phyloP scores from a whole-genome alignment of 352 stramenopile genomes.

The Aphanomyces euteiches region DNA sequence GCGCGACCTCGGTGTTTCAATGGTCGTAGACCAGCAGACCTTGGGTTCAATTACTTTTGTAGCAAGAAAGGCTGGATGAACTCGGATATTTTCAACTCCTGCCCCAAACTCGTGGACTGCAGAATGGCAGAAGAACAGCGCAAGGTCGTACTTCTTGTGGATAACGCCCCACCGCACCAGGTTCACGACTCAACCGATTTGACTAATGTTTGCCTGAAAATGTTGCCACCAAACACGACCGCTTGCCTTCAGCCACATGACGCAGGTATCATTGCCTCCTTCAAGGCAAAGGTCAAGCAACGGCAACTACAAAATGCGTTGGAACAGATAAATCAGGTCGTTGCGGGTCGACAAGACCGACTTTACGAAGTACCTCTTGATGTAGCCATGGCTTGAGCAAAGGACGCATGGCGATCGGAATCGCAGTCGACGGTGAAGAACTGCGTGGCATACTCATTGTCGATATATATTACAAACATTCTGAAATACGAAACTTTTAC shows the following conservation, averaged over 20 bases:
- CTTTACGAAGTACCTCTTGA: slow-evolving; percentile 15
- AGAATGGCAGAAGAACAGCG: not conserved
- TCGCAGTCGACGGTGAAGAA: not conserved
- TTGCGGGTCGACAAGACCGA: not conserved
- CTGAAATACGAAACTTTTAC: too few species aligned
- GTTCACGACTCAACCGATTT: not conserved
- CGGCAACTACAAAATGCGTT: not conserved
- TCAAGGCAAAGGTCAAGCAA: slow-evolving; percentile 8
- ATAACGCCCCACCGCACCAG: slow-evolving; percentile 2
- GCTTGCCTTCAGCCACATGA: slow-evolving; percentile 3
- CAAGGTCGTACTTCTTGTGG: slow-evolving; percentile 12
- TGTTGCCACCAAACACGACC: not conserved
- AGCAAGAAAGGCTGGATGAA: too few species aligned
- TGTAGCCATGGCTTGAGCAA: not conserved
- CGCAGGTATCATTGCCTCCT: slow-evolving; percentile 5
- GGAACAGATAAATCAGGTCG: not conserved
- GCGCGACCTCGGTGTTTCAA: slow-evolving; percentile 5
- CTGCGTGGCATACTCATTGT: too few species aligned
- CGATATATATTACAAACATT: too few species aligned
- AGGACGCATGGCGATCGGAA: not conserved
- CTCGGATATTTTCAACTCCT: too few species aligned
- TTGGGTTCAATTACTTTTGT: too few species aligned
- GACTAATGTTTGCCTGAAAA: not conserved
- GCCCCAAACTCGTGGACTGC: too few species aligned
- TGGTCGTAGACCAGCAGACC: not conserved